These are phyloP conservation scores for Asterochloris sp. DNA, from an alignment of 139 green algal genomes.

Conservation along the genomic window DNA sequence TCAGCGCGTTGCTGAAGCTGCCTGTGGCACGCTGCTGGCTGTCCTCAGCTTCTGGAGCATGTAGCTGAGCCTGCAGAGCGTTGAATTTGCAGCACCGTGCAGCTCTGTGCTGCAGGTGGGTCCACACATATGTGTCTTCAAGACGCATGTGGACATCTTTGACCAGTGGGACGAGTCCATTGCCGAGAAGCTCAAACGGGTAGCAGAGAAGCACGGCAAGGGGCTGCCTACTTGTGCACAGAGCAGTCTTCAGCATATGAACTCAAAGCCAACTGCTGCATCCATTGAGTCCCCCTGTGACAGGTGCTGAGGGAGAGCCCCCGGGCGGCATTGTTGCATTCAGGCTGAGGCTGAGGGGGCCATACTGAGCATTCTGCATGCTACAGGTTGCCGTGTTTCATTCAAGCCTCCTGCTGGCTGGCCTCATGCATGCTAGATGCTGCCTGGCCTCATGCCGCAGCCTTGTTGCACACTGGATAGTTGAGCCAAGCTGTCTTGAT, in stretches of 20 bases:
- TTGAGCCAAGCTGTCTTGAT: background rate
- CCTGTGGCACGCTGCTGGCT: too few species aligned
- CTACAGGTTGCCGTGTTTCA: too few species aligned
- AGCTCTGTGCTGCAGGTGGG: constrained; percentile 55
- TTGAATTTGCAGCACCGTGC: too few species aligned
- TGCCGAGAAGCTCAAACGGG: constrained; percentile 38
- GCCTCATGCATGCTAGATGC: background rate
- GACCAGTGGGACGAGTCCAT: constrained; percentile 54
- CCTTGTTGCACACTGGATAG: background rate
- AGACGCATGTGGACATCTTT: constrained; percentile 98
- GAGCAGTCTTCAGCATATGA: too few species aligned
- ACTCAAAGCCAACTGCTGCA: too few species aligned
- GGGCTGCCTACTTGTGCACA: background rate
- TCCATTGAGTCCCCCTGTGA: too few species aligned
- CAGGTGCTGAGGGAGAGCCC: too few species aligned
- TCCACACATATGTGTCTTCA: constrained; percentile 95
- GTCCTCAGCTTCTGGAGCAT: too few species aligned
- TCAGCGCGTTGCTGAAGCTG: too few species aligned
- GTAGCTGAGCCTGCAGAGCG: too few species aligned
- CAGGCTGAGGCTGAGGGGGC: too few species aligned
- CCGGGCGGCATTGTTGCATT: too few species aligned
- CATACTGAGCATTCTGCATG: background rate
- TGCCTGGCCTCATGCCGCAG: background rate
- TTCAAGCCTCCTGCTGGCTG: background rate
- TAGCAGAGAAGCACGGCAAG: constrained; percentile 87